Conservation (phyloP, 2,329 filamentous ascomycete genomes). For the Cladophialophora psammophila region DNA sequence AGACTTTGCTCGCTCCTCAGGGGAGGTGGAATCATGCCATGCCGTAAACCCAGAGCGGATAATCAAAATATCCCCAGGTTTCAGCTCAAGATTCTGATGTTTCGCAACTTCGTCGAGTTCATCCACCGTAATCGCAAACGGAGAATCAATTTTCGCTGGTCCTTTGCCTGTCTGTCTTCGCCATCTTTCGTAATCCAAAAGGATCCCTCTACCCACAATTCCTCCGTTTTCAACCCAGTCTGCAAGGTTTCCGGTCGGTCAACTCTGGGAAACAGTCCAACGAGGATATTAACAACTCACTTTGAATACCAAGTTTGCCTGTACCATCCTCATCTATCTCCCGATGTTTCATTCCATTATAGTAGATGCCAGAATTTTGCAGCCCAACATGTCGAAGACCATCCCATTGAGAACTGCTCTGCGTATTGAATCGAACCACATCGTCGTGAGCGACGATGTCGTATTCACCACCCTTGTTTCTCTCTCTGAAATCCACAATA, state of each 20-base stretch:
- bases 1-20: background rate
- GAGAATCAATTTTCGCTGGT: conserved; percentile 48
- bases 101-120: conserved; percentile 29
- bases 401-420: conserved; percentile 31
- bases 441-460: conserved; percentile 27
- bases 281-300: background rate
- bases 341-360: conserved; percentile 19
- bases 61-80: conserved; percentile 36
- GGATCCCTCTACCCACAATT: conserved; percentile 54
- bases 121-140: conserved; percentile 41
- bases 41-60: conserved; percentile 39
- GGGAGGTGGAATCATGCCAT: conserved; percentile 2
- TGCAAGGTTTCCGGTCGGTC: conserved; percentile 29
- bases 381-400: conserved; percentile 30
- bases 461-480: conserved; percentile 6
- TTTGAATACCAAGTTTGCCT: conserved; percentile 18
- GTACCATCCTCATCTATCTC: conserved; percentile 4
- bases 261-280: background rate
- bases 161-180: conserved; percentile 46
- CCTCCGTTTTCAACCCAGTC: conserved; percentile 50
- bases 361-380: conserved; percentile 13
- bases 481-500: conserved; percentile 26
- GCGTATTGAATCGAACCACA: conserved; percentile 31
- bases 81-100: conserved; percentile 31
- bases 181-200: conserved; percentile 55